Evolutionary conservation across 2,329 filamentous ascomycete species (phyloP).

Genomic region (Colletotrichum gloeosporioides): DNA sequence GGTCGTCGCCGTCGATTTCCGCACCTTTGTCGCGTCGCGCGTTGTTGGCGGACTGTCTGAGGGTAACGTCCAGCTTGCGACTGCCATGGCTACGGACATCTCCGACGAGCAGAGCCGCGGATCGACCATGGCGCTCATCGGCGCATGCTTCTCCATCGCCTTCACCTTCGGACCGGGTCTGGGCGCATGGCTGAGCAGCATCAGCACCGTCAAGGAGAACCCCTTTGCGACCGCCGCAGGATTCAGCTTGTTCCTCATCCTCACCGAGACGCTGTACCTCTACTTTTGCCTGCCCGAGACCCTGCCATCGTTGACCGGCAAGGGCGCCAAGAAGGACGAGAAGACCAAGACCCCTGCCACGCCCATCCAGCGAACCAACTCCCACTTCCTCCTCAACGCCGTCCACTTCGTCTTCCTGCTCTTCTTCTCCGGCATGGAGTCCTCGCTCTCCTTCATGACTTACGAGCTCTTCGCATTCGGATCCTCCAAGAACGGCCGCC

Average conservation of each 20-base stretch:
- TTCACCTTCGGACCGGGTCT: conserved; percentile 96
- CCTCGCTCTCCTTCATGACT: conserved; percentile 96
- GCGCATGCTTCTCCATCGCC: conserved; percentile 94
- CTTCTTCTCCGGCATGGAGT: conserved; percentile 98
- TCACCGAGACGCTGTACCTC: conserved; percentile 86
- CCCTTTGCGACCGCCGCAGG: conserved; percentile 93
- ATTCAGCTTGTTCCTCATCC: conserved; percentile 83
- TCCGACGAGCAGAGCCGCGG: conserved; percentile 85
- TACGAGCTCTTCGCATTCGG: conserved; percentile 89
- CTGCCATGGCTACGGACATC: conserved; percentile 95
- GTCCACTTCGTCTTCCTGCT: conserved; percentile 91
- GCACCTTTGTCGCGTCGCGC: conserved; percentile 92
- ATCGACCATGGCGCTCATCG: conserved; percentile 94
- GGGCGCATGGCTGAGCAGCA: conserved; percentile 82
- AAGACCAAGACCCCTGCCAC: conserved; percentile 25
- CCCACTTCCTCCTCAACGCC: conserved; percentile 79
- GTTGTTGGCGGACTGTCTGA: conserved; percentile 93
- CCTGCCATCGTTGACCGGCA: conserved; percentile 62
- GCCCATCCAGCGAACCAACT: conserved; percentile 71
- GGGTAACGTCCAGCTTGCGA: conserved; percentile 95
- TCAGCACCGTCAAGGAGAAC: conserved; percentile 81
- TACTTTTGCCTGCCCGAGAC: conserved; percentile 89
- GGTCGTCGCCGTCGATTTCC: conserved; percentile 92
- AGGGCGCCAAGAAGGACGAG: conserved; percentile 22
- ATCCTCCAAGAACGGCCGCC: conserved; percentile 79